Evolutionary conservation across 345 rosid species (phyloP).

Genomic region (Gynandropsis gynandra): DNA sequence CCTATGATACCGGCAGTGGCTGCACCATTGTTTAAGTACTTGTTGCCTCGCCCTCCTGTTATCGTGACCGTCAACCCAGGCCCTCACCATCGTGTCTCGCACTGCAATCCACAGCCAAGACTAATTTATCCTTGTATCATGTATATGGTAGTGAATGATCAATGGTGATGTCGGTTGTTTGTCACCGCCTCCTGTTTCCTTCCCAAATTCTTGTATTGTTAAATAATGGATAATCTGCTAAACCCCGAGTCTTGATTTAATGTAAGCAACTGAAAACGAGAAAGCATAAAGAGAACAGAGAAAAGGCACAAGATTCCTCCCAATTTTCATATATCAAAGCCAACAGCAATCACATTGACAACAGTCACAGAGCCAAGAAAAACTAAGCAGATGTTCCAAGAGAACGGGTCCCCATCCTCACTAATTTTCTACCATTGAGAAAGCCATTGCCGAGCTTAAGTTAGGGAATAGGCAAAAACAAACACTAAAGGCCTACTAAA

Average conservation of each 20-base stretch:
- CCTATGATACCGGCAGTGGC: slow-evolving; percentile 18
- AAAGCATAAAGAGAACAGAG: neutral
- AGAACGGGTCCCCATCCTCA: neutral
- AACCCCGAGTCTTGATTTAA: neutral
- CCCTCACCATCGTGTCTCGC: slow-evolving; percentile 15
- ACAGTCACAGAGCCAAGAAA: neutral
- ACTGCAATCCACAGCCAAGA: neutral
- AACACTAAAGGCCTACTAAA: slow-evolving; percentile 16
- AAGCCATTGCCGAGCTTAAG: slow-evolving; percentile 8
- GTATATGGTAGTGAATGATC: neutral
- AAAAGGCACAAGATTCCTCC: slow-evolving; percentile 8
- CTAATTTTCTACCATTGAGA: slow-evolving; percentile 7
- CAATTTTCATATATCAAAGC: neutral
- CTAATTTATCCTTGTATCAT: neutral
- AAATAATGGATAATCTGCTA: neutral
- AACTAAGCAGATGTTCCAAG: too few relatives aligned
- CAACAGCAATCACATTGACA: slow-evolving; percentile 2
- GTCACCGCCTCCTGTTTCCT: slow-evolving; percentile 4
- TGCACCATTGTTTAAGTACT: slow-evolving; percentile 27
- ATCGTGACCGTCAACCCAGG: too few relatives aligned
- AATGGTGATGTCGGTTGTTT: slow-evolving; percentile 7
- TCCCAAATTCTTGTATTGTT: slow-evolving; percentile 9
- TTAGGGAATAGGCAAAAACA: neutral
- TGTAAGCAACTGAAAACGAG: slow-evolving; percentile 6
- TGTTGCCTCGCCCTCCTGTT: slow-evolving; percentile 8